Conservation (phyloP, 768 basidiomycete species). For the Pleurotus salmoneostramineus region DNA sequence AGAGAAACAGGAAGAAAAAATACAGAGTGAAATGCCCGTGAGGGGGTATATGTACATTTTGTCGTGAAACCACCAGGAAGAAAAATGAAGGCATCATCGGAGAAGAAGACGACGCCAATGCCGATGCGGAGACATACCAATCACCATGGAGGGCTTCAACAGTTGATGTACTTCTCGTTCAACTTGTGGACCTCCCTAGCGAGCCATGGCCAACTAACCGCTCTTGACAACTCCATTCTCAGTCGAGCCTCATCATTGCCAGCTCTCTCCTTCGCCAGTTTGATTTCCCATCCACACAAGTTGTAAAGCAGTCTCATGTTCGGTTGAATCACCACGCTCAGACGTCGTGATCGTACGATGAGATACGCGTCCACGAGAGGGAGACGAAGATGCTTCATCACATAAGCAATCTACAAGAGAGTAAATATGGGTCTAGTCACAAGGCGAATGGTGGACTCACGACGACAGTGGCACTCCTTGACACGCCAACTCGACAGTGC, state of each 20-base stretch:
- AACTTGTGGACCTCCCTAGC: constrained; percentile 81
- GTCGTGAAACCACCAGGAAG: too few relatives aligned
- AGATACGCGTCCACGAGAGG: constrained; percentile 93
- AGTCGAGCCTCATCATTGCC: constrained; percentile 45
- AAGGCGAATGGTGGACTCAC: constrained; percentile 34
- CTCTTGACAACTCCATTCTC: constrained; percentile 57
- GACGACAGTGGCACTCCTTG: constrained; percentile 88
- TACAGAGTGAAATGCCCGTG: too few relatives aligned
- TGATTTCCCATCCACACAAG: constrained; percentile 91
- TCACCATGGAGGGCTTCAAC: neutral
- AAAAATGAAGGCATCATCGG: too few relatives aligned
- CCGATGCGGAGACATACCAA: too few relatives aligned
- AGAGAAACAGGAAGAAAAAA: too few relatives aligned
- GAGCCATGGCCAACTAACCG: constrained; percentile 81
- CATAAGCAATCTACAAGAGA: constrained; percentile 76
- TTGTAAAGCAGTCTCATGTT: constrained; percentile 96
- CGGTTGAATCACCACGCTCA: constrained; percentile 91
- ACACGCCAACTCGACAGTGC: constrained; percentile 99
- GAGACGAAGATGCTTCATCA: constrained; percentile 87
- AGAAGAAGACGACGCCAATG: too few relatives aligned
- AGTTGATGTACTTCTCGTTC: constrained; percentile 76
- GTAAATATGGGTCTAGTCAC: too few relatives aligned
- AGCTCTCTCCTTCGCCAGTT: constrained; percentile 76
- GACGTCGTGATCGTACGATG: constrained; percentile 82
- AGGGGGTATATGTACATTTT: too few relatives aligned